phyloP scores from a whole-genome alignment of 345 rosid genomes.

The Isatis tinctoria region DNA sequence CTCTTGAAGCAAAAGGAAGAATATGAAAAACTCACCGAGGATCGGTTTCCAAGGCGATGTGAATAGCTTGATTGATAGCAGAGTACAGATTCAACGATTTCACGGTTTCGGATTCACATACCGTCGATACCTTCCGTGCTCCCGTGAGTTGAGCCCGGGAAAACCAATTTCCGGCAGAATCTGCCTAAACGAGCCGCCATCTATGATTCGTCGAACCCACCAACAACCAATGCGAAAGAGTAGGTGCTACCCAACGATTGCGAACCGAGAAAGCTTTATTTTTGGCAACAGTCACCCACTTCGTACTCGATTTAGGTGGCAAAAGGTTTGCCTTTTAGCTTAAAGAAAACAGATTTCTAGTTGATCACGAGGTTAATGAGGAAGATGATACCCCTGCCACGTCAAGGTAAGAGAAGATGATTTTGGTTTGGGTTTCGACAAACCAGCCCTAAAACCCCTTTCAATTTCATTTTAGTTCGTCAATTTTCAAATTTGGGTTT shows the following conservation, averaged over 20 bases:
- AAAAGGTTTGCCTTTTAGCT: neutral
- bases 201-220: constrained; percentile 8
- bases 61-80: constrained; percentile 54
- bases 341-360: neutral
- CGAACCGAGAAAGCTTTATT: neutral
- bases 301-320: neutral
- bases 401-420: no score
- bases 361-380: neutral
- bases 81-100: constrained; percentile 43
- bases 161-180: constrained; percentile 15
- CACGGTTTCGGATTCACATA: neutral
- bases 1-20: neutral
- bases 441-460: no score
- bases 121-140: neutral
- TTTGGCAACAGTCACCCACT: neutral
- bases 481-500: no score
- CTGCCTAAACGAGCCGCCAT: constrained; percentile 23
- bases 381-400: constrained; percentile 13
- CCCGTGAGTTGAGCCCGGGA: constrained; percentile 8
- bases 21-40: constrained; percentile 41
- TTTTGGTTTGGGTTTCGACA: no score
- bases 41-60: constrained; percentile 50
- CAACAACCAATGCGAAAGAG: neutral
- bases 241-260: neutral
- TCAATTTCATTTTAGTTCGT: no score